phyloP scores from a whole-genome alignment of 305 asterid species.

The Fraxinus platypoda region DNA sequence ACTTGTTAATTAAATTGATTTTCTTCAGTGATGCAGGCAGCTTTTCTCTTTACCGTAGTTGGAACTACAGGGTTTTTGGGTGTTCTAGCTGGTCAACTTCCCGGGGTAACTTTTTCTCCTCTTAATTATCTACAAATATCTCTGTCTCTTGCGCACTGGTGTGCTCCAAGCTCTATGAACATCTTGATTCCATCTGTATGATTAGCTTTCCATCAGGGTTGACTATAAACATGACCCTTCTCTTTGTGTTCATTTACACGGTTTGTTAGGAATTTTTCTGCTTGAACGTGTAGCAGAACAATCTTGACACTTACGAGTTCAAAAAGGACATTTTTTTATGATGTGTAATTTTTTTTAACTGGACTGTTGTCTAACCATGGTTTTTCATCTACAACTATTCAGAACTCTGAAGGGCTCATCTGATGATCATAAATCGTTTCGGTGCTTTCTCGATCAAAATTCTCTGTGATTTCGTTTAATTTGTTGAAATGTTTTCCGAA shows the following conservation, averaged over 20 bases:
- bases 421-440: background rate
- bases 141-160: background rate
- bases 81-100: conserved; percentile 87
- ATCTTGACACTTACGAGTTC: background rate
- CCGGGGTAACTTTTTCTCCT: conserved; percentile 67
- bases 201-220: background rate
- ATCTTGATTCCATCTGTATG: background rate
- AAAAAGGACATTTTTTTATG: background rate
- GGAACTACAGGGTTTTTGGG: conserved; percentile 85
- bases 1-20: conserved; percentile 55
- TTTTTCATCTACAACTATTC: background rate
- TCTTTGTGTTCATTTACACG: background rate
- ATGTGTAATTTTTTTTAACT: background rate
- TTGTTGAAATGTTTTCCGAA: background rate
- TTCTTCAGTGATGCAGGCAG: conserved; percentile 91
- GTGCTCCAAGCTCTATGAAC: background rate
- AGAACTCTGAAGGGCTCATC: background rate
- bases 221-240: background rate
- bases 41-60: conserved; percentile 90
- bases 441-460: background rate
- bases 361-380: background rate
- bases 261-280: background rate
- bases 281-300: background rate
- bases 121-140: background rate
- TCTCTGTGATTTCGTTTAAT: background rate